These are phyloP conservation scores for Cochlearia excelsa DNA, from an alignment of 345 rosid genomes.

Conservation along the genomic window DNA sequence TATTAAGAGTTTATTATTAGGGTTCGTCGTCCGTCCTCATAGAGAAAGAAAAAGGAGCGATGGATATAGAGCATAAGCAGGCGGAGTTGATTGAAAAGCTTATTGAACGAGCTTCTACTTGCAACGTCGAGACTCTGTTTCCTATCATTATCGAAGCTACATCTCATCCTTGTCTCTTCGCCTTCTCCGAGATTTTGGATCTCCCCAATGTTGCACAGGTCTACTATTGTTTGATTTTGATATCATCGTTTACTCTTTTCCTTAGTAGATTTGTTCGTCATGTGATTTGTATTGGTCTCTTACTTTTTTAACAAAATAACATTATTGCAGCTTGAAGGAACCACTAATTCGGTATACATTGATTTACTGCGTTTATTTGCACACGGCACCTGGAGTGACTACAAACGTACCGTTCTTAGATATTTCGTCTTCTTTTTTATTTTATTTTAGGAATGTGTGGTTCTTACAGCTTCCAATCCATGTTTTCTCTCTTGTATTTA, in stretches of 20 bases:
- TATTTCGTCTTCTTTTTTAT: neutral
- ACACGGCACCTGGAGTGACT: slow-evolving; percentile 92
- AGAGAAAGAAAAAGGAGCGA: neutral
- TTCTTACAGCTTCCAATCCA: too few relatives aligned
- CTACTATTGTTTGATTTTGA: neutral
- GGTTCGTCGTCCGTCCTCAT: neutral
- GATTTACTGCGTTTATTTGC: slow-evolving; percentile 77
- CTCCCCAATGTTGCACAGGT: slow-evolving; percentile 34
- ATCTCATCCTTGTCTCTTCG: slow-evolving; percentile 36
- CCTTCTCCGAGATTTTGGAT: slow-evolving; percentile 40
- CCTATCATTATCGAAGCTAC: slow-evolving; percentile 33
- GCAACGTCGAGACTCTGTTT: slow-evolving; percentile 17
- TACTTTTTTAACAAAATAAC: neutral
- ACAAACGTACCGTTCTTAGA: slow-evolving; percentile 54
- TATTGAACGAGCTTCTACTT: slow-evolving; percentile 38
- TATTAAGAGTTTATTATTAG: too few relatives aligned
- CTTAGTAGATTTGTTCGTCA: neutral
- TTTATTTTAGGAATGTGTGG: neutral
- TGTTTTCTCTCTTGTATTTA: neutral
- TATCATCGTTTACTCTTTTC: neutral
- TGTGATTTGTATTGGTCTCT: slow-evolving; percentile 1
- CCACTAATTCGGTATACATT: slow-evolving; percentile 52
- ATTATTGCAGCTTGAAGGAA: slow-evolving; percentile 76
- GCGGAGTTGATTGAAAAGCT: slow-evolving; percentile 37
- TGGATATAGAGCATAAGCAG: slow-evolving; percentile 49